A percentile compares a stretch with the other conserved stretches of the same genome.
These are phyloP conservation scores for Pleomassaria siparia DNA, from an alignment of 2,329 filamentous ascomycete species.

Conservation along the genomic window DNA sequence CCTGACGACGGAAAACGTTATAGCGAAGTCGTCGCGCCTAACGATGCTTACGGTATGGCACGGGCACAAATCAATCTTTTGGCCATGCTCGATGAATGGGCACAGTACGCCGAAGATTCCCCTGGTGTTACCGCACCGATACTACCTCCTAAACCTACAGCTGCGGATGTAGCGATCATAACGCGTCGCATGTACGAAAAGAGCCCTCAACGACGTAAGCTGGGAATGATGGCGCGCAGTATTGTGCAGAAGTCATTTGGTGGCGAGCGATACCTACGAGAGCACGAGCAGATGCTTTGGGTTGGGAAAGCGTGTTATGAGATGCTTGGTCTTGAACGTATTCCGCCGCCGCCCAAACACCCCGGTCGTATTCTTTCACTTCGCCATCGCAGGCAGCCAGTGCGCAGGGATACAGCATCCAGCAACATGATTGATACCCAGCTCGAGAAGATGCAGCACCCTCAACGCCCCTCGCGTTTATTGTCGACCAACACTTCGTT, in stretches of 20 bases:
- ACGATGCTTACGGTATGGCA: conserved; percentile 62
- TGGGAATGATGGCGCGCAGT: conserved; percentile 60
- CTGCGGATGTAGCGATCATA: conserved; percentile 55
- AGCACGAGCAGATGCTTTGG: conserved; percentile 59
- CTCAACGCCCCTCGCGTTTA: conserved; percentile 16
- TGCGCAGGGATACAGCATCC: conserved; percentile 19
- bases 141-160: conserved; percentile 52
- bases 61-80: conserved; percentile 64
- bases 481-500: conserved; percentile 33
- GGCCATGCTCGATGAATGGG: conserved; percentile 63
- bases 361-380: conserved; percentile 32
- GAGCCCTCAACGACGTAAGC: conserved; percentile 55
- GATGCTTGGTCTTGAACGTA: conserved; percentile 34
- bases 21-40: conserved; percentile 65
- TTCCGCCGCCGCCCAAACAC: conserved; percentile 27
- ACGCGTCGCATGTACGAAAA: conserved; percentile 64
- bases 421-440: conserved; percentile 31
- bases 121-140: conserved; percentile 43
- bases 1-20: conserved; percentile 52
- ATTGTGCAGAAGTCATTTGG: conserved; percentile 63
- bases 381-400: conserved; percentile 7
- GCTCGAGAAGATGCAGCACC: conserved; percentile 42
- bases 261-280: conserved; percentile 61
- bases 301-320: conserved; percentile 40
- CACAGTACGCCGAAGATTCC: conserved; percentile 57